A percentile compares a stretch with the other conserved stretches of the same genome.
Conservation (phyloP, 352 stramenopile genomes). For the Pythium insidiosum region DNA sequence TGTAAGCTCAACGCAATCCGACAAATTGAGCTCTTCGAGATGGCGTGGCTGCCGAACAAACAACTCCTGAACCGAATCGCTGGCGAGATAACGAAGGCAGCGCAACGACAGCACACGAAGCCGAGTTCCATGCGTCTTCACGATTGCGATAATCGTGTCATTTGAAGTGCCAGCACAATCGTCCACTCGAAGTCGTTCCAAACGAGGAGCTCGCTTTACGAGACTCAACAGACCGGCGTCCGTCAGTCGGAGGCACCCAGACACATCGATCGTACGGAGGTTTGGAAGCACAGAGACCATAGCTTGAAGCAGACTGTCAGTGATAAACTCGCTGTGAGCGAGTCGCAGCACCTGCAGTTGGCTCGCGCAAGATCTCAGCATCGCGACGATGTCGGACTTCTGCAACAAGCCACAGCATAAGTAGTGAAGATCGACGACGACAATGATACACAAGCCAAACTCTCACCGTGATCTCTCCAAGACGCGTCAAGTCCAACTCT, state of each 20-base stretch:
- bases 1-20: constrained; percentile 33
- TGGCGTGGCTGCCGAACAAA: constrained; percentile 32
- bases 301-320: constrained; percentile 36
- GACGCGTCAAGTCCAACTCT: too few species aligned
- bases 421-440: too few species aligned
- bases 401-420: too few species aligned
- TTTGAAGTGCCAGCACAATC: constrained; percentile 34
- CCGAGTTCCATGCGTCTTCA: constrained; percentile 20
- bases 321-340: constrained; percentile 34
- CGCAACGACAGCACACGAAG: constrained; percentile 40
- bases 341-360: constrained; percentile 27
- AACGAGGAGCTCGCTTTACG: constrained; percentile 22
- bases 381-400: too few species aligned
- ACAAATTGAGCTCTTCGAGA: constrained; percentile 56
- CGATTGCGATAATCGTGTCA: constrained; percentile 22
- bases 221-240: constrained; percentile 33
- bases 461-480: too few species aligned
- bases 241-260: constrained; percentile 43
- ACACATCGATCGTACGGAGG: constrained; percentile 36
- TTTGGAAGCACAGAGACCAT: constrained; percentile 24
- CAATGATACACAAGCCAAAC: too few species aligned
- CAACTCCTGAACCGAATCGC: constrained; percentile 35
- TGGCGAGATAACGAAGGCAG: constrained; percentile 23
- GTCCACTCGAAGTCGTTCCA: constrained; percentile 40
- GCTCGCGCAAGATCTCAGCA: constrained; percentile 7